These are phyloP conservation scores for Melocanna baccifera DNA, from an alignment of 176 grass and related monocot genomes.

Conservation along the genomic window DNA sequence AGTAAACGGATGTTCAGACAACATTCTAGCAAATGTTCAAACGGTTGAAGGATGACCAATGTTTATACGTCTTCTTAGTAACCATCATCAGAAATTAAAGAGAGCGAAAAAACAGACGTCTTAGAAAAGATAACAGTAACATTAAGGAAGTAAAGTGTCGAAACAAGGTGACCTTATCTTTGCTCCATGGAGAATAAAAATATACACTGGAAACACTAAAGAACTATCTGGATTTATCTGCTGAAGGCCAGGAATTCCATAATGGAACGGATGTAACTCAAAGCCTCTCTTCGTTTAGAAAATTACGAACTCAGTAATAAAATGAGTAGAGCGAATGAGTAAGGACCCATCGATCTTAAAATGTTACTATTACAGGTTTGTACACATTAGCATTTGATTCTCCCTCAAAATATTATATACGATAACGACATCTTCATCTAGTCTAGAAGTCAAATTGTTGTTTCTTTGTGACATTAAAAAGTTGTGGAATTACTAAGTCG, in stretches of 20 bases:
- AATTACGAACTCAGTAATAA: not conserved
- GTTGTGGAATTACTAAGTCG: not conserved
- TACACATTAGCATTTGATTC: not conserved
- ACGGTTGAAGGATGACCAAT: slow-evolving; percentile 11
- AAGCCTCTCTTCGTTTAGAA: not conserved
- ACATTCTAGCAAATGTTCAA: slow-evolving; percentile 8
- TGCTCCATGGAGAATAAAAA: slow-evolving; percentile 10
- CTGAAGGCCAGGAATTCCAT: slow-evolving; percentile 5
- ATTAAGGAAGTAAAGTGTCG: not conserved
- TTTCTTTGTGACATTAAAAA: not conserved
- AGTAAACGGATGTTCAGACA: not conserved
- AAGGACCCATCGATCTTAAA: not conserved
- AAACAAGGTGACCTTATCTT: slow-evolving; percentile 3
- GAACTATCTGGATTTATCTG: slow-evolving; percentile 30
- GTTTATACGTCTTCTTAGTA: not conserved
- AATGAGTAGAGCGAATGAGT: not conserved
- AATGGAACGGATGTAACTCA: not conserved
- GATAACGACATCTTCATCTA: not conserved
- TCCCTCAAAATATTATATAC: not conserved
- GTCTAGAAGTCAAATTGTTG: not conserved
- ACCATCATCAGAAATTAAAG: not conserved
- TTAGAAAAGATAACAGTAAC: not conserved
- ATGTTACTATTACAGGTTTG: not conserved
- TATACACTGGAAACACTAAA: slow-evolving; percentile 30
- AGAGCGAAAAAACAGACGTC: not conserved